phyloP scores from a whole-genome alignment of 805 yeast species.

The Lipomyces yamanashiensis region DNA sequence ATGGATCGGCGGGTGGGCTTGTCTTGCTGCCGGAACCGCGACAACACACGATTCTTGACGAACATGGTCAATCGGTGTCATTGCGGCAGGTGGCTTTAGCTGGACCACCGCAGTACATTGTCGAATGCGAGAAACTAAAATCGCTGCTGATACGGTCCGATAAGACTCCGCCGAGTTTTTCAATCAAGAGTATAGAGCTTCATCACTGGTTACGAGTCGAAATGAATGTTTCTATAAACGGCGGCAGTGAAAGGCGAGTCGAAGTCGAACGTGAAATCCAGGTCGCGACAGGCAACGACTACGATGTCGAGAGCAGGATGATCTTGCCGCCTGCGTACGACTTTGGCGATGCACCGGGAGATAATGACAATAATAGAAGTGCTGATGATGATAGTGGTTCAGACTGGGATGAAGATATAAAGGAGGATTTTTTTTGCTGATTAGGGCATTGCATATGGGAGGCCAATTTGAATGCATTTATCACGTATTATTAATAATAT shows the following conservation, averaged over 20 bases:
- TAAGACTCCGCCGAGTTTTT: constrained; percentile 14
- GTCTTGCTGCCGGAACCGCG: constrained; percentile 1
- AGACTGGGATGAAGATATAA: constrained; percentile 16
- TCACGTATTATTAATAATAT: too few relatives aligned
- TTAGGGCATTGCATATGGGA: background rate
- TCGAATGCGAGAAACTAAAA: constrained; percentile 14
- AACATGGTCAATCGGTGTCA: background rate
- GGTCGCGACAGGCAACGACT: constrained; percentile 17
- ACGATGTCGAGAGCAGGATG: constrained; percentile 10
- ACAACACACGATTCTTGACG: background rate
- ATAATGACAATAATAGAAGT: background rate
- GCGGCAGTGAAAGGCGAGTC: constrained; percentile 10
- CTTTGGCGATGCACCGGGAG: background rate
- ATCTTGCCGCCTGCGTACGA: constrained; percentile 25
- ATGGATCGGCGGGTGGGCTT: background rate
- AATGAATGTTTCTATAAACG: constrained; percentile 20
- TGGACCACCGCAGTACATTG: constrained; percentile 12
- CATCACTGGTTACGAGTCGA: constrained; percentile 5
- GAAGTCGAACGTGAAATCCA: background rate
- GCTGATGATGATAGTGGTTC: background rate
- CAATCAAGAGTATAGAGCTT: constrained; percentile 14
- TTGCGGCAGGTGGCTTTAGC: background rate
- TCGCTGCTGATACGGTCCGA: background rate
- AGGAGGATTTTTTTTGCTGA: constrained; percentile 16
- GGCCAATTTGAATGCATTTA: background rate